These are phyloP conservation scores for Medicago lupulina DNA, from an alignment of 306 rosid species.

Conservation along the genomic window DNA sequence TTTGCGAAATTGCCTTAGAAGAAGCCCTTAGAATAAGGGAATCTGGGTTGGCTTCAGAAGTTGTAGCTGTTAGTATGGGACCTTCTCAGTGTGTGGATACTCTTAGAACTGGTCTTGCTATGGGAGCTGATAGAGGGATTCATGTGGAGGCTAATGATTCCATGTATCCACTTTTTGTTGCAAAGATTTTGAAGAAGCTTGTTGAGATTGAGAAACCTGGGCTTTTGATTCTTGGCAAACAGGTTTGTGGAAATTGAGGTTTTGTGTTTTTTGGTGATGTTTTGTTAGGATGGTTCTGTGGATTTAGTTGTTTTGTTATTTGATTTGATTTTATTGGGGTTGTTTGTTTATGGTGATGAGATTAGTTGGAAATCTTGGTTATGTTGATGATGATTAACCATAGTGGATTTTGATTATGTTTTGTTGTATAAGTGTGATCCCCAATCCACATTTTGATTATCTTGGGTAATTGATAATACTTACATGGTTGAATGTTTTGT, in stretches of 20 bases:
- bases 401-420: neutral
- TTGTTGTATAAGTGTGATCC: neutral
- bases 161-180: slow-evolving; percentile 74
- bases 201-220: slow-evolving; percentile 81
- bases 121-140: slow-evolving; percentile 93
- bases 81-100: slow-evolving; percentile 76
- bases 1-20: slow-evolving; percentile 92
- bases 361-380: neutral
- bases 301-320: neutral
- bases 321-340: neutral
- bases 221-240: slow-evolving; percentile 88
- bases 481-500: neutral
- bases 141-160: slow-evolving; percentile 67
- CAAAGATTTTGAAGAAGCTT: slow-evolving; percentile 77
- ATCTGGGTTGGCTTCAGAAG: slow-evolving; percentile 83
- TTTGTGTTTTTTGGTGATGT: slow-evolving; percentile 9
- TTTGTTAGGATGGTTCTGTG: neutral
- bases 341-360: neutral
- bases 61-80: slow-evolving; percentile 86
- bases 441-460: neutral
- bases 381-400: neutral
- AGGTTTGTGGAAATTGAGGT: slow-evolving; percentile 41
- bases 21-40: slow-evolving; percentile 90
- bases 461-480: neutral
- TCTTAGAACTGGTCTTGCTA: slow-evolving; percentile 85